These are phyloP conservation scores for Ilyonectria mors-panacis DNA, from an alignment of 2,329 filamentous ascomycete species.

Conservation along the genomic window DNA sequence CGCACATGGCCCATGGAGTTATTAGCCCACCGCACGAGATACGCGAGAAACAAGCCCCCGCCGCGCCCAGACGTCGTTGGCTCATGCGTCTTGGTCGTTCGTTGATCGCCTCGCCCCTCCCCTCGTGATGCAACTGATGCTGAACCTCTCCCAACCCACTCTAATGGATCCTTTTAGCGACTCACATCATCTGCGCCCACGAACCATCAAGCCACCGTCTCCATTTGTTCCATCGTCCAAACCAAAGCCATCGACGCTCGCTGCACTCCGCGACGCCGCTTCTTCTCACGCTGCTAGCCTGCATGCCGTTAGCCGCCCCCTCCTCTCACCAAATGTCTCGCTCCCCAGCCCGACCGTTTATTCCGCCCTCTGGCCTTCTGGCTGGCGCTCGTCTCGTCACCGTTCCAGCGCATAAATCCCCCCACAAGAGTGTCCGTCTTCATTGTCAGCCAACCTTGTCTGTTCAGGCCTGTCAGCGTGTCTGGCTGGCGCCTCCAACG, in stretches of 20 bases:
- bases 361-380: constrained; percentile 1
- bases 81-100: constrained; percentile 15
- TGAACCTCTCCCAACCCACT: constrained; percentile 37
- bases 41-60: constrained; percentile 47
- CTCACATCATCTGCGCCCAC: constrained; percentile 22
- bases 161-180: constrained; percentile 14
- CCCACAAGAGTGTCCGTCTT: constrained; percentile 2
- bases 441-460: not conserved
- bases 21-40: constrained; percentile 42
- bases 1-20: constrained; percentile 20
- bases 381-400: constrained; percentile 6
- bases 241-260: constrained; percentile 31
- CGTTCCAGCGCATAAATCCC: constrained; percentile 7
- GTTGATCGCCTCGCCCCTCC: constrained; percentile 23
- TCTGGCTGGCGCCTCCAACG: not conserved
- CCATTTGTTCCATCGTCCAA: constrained; percentile 18
- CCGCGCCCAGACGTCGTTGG: constrained; percentile 17
- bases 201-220: constrained; percentile 45
- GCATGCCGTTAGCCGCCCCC: constrained; percentile 29
- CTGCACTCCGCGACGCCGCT: constrained; percentile 39
- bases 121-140: constrained; percentile 38
- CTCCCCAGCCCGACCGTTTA: constrained; percentile 20
- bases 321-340: constrained; percentile 23
- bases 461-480: not conserved
- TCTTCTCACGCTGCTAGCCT: constrained; percentile 31